Evolutionary conservation across 2,329 filamentous ascomycete species (phyloP).

Genomic region (Madurella mycetomatis): DNA sequence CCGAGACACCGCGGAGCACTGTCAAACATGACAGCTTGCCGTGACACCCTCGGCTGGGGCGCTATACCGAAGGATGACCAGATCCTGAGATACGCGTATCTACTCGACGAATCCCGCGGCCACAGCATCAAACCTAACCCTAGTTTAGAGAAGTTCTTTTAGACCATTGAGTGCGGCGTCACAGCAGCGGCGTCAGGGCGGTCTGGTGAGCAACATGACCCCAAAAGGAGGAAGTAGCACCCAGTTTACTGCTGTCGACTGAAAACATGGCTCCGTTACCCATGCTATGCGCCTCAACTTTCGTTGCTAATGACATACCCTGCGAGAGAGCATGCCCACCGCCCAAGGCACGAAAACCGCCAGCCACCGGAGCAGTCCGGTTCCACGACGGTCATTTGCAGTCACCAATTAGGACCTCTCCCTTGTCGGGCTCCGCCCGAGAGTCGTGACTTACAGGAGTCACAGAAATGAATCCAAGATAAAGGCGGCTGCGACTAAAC

Average conservation of each 20-base stretch:
- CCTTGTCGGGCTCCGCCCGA: no score
- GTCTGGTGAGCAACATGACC: no score
- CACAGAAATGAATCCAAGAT: constrained; percentile 37
- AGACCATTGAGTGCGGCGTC: not conserved
- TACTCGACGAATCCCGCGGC: constrained; percentile 17
- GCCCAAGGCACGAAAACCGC: constrained; percentile 28
- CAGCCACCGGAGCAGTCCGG: constrained; percentile 51
- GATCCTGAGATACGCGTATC: constrained; percentile 27
- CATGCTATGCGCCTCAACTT: constrained; percentile 30
- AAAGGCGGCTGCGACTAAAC: constrained; percentile 41
- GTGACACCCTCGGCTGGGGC: constrained; percentile 27
- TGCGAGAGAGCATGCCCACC: not conserved
- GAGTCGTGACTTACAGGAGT: no score
- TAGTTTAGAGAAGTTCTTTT: no score
- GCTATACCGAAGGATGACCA: constrained; percentile 27
- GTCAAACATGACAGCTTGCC: constrained; percentile 12
- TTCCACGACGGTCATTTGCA: constrained; percentile 50
- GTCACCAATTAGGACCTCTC: constrained; percentile 44
- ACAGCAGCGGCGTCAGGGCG: no score
- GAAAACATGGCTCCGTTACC: constrained; percentile 43
- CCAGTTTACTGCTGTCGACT: constrained; percentile 41
- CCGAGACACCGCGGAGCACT: constrained; percentile 15
- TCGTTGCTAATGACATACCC: not conserved
- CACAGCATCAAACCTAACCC: not conserved
- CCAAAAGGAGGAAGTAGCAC: no score